Conservation (phyloP, 176 grass and related monocot genomes). For the Areca catechu region DNA sequence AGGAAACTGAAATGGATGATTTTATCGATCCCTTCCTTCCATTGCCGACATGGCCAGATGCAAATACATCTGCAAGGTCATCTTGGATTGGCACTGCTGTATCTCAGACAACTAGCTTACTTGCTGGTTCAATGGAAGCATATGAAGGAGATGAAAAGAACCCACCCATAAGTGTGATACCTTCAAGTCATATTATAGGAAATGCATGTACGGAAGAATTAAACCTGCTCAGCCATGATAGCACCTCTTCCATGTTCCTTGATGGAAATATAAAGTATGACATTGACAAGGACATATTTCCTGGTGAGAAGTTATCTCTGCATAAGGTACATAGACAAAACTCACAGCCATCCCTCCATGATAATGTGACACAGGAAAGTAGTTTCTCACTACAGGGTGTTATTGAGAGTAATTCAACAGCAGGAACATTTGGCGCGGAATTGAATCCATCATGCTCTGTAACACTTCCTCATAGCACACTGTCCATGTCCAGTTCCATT, state of each 20-base stretch:
- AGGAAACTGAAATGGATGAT: slow-evolving; percentile 4
- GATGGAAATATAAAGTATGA: slow-evolving; percentile 17
- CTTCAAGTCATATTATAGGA: not conserved
- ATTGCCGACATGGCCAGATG: not conserved
- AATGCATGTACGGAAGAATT: slow-evolving; percentile 5
- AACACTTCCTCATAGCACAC: not conserved
- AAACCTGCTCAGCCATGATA: not conserved
- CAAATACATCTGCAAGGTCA: not conserved
- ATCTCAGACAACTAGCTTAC: not conserved
- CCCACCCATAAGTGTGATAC: not conserved
- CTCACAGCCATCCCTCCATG: not conserved
- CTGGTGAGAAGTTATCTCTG: slow-evolving; percentile 1
- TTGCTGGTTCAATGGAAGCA: slow-evolving; percentile 3
- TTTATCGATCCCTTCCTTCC: slow-evolving; percentile 10
- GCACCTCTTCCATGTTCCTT: not conserved
- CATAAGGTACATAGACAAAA: slow-evolving; percentile 6
- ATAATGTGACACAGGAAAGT: not conserved
- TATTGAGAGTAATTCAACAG: not conserved
- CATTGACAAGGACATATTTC: not conserved
- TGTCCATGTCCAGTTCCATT: slow-evolving; percentile 11
- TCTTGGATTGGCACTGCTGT: not conserved
- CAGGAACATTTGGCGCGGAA: not conserved
- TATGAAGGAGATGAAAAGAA: not conserved
- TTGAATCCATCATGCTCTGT: not conserved
- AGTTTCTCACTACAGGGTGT: not conserved